Base-by-base conservation (phyloP, 2,329 filamentous ascomycete genomes). In the Coniochaeta sp. region DNA sequence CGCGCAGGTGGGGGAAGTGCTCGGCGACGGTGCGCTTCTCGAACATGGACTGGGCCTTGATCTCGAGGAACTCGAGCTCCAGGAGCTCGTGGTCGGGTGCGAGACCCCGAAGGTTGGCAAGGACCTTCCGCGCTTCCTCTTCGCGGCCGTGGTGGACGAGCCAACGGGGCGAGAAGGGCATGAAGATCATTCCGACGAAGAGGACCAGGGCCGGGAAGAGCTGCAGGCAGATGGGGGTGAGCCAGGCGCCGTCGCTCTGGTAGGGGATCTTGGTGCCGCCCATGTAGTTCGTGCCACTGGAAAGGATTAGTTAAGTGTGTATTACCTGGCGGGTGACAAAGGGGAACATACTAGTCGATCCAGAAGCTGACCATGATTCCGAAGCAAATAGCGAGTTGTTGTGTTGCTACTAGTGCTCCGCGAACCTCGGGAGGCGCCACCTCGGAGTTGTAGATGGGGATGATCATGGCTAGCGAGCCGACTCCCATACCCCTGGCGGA, bases 121-220 rank as follows among this genome's bases (percentile, higher is more conserved):
- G 74, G 1, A 83, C 81, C 9, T 64, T 63, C 14, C 80, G 78
- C 0, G 85, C 85, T 63, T 91, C 87, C 0, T 75, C 75, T 60
- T 91, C 86, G 31, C 86, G 82, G 52, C 71, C 73, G 59, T 87
- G 83, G 63, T 89, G 82, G 8, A 87, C 70, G 1, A 92, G 76
- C 86, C 86, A 91, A 57, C 88, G 77, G 0, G 88, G 88, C 0
- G 81, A 86, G 68, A 87, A 90, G 0, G 87, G 88, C 86, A 91
- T 89, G 68, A 88, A 89, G 9, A 86, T 61, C 77, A 91, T 91
- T 31, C 87, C 87, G 10, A 77, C 59, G 26, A 84, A 79, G 1
- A 92, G 77, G 4, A 89, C 58, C 1, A 83, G 58, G 0, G 85
- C 86, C 0, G 87, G 87, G 0, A 76, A 73, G 4, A 90, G 73